A percentile compares a stretch with the other conserved stretches of the same genome.
phyloP scores from a whole-genome alignment of 495 filamentous ascomycete species.

The Daldinia childiae region DNA sequence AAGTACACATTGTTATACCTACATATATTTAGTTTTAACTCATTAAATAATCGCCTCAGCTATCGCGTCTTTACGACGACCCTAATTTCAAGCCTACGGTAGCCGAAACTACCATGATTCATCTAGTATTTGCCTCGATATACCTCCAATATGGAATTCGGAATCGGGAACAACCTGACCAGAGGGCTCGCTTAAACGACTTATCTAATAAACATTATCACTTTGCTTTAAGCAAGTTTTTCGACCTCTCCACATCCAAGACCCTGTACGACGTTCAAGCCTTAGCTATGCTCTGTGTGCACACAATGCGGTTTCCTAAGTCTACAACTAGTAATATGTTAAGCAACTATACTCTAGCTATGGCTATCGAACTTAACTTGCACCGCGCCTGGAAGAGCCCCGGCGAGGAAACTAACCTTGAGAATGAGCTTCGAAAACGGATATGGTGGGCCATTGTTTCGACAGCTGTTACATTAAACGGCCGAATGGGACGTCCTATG shows the following conservation, averaged over 20 bases:
- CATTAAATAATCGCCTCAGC: conserved; percentile 50
- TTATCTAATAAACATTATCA: conserved; percentile 79
- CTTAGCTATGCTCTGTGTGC: conserved; percentile 70
- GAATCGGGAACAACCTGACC: conserved; percentile 64
- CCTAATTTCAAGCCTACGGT: conserved; percentile 65
- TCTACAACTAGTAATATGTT: conserved; percentile 76
- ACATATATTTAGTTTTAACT: background rate
- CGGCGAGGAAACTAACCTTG: conserved; percentile 63
- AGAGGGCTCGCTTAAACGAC: conserved; percentile 63
- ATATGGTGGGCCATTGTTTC: conserved; percentile 76
- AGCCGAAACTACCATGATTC: conserved; percentile 74
- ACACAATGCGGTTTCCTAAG: conserved; percentile 80
- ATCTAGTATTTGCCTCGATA: conserved; percentile 81
- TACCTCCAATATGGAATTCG: conserved; percentile 75
- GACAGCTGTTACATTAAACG: conserved; percentile 70
- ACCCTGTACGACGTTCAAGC: conserved; percentile 74
- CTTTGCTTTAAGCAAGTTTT: conserved; percentile 72
- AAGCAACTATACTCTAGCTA: conserved; percentile 65
- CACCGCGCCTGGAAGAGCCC: conserved; percentile 73
- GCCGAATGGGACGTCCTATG: conserved; percentile 80
- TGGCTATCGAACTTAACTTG: conserved; percentile 76
- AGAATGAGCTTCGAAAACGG: conserved; percentile 79
- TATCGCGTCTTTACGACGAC: conserved; percentile 71
- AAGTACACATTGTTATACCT: conserved; percentile 41
- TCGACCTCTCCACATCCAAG: conserved; percentile 66